A percentile compares a stretch with the other conserved stretches of the same genome.
Evolutionary conservation across 768 basidiomycete species (phyloP).

Genomic region (Stropharia rugosoannulata): DNA sequence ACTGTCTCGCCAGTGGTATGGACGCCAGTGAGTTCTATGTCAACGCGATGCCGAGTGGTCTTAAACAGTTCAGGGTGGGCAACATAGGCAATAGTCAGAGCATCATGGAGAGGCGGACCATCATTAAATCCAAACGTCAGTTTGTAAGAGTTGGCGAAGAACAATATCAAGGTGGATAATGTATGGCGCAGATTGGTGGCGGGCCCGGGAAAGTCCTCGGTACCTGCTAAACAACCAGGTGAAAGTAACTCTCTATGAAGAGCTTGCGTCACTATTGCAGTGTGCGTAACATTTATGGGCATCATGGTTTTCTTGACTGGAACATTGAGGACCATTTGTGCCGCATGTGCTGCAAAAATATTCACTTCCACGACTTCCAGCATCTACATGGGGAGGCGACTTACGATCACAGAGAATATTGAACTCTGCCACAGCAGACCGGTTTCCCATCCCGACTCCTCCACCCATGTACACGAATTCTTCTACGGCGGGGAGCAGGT

Average conservation of each 20-base stretch:
- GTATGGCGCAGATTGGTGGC: conserved; percentile 60
- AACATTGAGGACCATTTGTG: conserved; percentile 75
- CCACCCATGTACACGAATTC: conserved; percentile 90
- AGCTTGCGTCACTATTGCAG: conserved; percentile 65
- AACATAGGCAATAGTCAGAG: conserved; percentile 78
- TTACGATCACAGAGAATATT: conserved; percentile 82
- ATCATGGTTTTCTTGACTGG: conserved; percentile 75
- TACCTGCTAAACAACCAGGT: conserved; percentile 17
- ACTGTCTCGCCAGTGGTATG: conserved; percentile 77
- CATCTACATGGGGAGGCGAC: conserved; percentile 21
- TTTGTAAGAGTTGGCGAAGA: conserved; percentile 73
- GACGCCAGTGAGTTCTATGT: conserved; percentile 71
- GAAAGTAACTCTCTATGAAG: conserved; percentile 55
- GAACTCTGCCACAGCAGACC: conserved; percentile 78
- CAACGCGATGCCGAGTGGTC: conserved; percentile 68
- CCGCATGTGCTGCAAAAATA: conserved; percentile 62
- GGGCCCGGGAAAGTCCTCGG: conserved; percentile 27
- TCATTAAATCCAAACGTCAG: conserved; percentile 78
- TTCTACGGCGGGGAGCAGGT: conserved; percentile 54
- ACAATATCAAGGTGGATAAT: conserved; percentile 70
- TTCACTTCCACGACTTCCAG: background rate
- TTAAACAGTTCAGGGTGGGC: conserved; percentile 66
- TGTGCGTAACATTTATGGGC: conserved; percentile 87
- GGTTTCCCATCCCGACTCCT: conserved; percentile 82
- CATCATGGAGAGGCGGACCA: conserved; percentile 88